Percentiles rank a stretch among this genome's conserved stretches.
Conservation (phyloP, 108 stramenopile species). For the Nitzschia palea region DNA sequence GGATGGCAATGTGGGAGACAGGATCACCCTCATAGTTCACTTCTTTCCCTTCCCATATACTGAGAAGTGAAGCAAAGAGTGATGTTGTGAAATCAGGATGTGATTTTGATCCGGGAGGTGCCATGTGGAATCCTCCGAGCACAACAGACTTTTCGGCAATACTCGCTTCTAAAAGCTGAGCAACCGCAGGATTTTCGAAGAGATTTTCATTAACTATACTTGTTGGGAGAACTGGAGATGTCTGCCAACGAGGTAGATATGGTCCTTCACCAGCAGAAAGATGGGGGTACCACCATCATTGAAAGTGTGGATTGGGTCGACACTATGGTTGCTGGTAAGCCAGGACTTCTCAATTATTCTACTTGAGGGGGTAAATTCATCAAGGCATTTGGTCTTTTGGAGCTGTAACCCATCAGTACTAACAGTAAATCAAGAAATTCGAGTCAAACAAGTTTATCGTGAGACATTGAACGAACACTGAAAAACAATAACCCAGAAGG, state of each 20-base stretch:
- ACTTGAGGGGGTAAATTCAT: no score
- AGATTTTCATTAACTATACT: slow-evolving; percentile 12
- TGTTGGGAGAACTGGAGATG: not conserved
- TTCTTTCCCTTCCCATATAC: slow-evolving; percentile 1
- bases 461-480: no score
- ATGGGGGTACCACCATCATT: not conserved
- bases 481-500: no score
- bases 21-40: slow-evolving; percentile 6
- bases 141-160: slow-evolving; percentile 1
- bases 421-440: no score
- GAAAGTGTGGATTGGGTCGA: slow-evolving; percentile 11
- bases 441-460: no score
- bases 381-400: no score
- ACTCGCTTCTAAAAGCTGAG: not conserved
- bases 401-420: no score
- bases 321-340: slow-evolving; percentile 3
- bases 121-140: not conserved
- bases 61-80: slow-evolving; percentile 8
- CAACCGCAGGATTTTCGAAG: not conserved
- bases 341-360: no score
- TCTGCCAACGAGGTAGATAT: slow-evolving; percentile 10
- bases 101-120: slow-evolving; percentile 8
- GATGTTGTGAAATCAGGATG: not conserved
- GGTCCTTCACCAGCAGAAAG: not conserved
- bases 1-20: slow-evolving; percentile 4